Evolutionary conservation across 371 early-diverging fungal genomes (phyloP).

Genomic region (Encephalitozoon hellem): DNA sequence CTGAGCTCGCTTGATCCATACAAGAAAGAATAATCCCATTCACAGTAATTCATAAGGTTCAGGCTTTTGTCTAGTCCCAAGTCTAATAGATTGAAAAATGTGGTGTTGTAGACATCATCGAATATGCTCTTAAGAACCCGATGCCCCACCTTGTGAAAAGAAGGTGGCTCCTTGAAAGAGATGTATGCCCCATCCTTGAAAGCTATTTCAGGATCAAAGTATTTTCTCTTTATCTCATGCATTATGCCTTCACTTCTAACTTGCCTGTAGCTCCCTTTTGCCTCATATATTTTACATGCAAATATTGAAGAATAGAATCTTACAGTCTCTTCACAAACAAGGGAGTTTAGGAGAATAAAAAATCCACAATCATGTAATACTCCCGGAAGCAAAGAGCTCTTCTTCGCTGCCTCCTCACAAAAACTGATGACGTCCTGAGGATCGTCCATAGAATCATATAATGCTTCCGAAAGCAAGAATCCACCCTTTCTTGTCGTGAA

Average conservation of each 20-base stretch:
- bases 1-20: background rate
- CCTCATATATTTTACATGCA: background rate
- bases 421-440: background rate
- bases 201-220: conserved; percentile 39
- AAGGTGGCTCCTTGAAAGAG: conserved; percentile 5
- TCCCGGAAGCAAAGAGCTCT: background rate
- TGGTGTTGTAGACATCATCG: conserved; percentile 10
- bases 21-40: background rate
- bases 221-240: conserved; percentile 35
- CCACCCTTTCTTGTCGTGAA: conserved; percentile 20
- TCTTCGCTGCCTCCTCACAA: background rate
- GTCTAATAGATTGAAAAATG: conserved; percentile 16
- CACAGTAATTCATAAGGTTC: conserved; percentile 25
- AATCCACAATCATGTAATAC: conserved; percentile 32
- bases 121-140: conserved; percentile 25
- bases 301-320: conserved; percentile 36
- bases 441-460: conserved; percentile 14
- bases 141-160: background rate
- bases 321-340: conserved; percentile 10
- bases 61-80: background rate
- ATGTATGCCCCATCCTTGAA: conserved; percentile 28
- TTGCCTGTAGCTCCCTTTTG: background rate
- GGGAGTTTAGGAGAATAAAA: conserved; percentile 31
- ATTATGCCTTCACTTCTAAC: conserved; percentile 3
- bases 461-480: conserved; percentile 10